These are phyloP conservation scores for Huntiella moniliformis DNA, from an alignment of 2,329 filamentous ascomycete genomes.

Conservation along the genomic window DNA sequence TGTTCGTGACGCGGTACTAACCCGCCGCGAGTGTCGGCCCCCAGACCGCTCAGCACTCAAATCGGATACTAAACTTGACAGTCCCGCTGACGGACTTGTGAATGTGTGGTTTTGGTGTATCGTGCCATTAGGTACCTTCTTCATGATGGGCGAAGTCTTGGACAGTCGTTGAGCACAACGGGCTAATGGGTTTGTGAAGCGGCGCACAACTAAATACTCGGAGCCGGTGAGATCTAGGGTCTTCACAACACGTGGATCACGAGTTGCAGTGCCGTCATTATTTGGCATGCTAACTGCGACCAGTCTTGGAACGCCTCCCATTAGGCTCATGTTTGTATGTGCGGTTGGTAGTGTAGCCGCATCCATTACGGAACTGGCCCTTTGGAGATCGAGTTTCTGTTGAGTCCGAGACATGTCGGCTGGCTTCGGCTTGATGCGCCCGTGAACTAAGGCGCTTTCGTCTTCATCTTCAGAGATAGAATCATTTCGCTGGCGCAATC, in stretches of 20 bases:
- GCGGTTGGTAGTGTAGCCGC: constrained; percentile 20
- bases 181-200: constrained; percentile 52
- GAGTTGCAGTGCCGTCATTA: constrained; percentile 31
- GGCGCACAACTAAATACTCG: constrained; percentile 55
- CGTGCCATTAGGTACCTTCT: too few species aligned
- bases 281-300: constrained; percentile 31
- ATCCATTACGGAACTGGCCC: constrained; percentile 54
- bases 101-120: too few species aligned
- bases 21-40: not conserved
- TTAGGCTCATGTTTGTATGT: constrained; percentile 18
- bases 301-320: constrained; percentile 26
- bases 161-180: constrained; percentile 34
- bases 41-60: not conserved
- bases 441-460: constrained; percentile 14
- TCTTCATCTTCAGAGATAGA: constrained; percentile 18
- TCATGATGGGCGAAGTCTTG: constrained; percentile 5
- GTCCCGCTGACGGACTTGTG: too few species aligned
- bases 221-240: constrained; percentile 51
- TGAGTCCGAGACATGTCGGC: constrained; percentile 48
- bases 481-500: not conserved
- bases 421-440: constrained; percentile 22
- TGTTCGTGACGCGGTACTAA: constrained; percentile 22
- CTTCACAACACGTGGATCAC: constrained; percentile 44
- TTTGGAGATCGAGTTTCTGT: constrained; percentile 57
- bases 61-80: too few species aligned